These are phyloP conservation scores for Tritrichomonas musculus DNA, from an alignment of 208 protist genomes.

Conservation along the genomic window DNA sequence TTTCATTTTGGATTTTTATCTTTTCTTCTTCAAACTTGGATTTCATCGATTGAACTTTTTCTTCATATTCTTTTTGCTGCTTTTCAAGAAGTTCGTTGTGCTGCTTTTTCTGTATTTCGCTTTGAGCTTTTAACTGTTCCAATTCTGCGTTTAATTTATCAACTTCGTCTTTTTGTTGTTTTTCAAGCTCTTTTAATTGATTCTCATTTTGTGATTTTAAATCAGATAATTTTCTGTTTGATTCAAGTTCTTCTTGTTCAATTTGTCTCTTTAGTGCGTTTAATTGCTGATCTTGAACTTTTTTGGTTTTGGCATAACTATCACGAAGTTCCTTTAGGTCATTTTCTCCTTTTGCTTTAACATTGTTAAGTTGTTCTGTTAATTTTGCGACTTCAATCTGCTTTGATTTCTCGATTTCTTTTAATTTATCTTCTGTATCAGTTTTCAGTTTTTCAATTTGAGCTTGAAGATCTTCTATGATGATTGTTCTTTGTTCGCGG, in stretches of 20 bases:
- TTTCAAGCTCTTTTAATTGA: background rate
- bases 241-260: slow-evolving; percentile 14
- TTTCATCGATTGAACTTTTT: background rate
- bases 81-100: background rate
- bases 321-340: background rate
- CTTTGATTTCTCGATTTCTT: background rate
- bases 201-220: background rate
- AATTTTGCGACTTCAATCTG: background rate
- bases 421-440: background rate
- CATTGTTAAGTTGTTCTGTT: background rate
- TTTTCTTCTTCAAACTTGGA: background rate
- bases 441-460: background rate
- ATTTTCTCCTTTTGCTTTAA: background rate
- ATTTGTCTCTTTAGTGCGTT: background rate
- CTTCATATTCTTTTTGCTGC: background rate
- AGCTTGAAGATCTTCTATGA: background rate
- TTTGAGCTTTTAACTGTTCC: background rate
- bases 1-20: background rate
- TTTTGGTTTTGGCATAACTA: background rate
- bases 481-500: background rate
- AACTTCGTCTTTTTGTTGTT: background rate
- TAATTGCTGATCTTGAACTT: background rate
- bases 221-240: background rate
- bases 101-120: background rate
- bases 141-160: background rate